Base-by-base conservation (phyloP, 495 filamentous ascomycete species). In the Aspergillus funiculosus region DNA sequence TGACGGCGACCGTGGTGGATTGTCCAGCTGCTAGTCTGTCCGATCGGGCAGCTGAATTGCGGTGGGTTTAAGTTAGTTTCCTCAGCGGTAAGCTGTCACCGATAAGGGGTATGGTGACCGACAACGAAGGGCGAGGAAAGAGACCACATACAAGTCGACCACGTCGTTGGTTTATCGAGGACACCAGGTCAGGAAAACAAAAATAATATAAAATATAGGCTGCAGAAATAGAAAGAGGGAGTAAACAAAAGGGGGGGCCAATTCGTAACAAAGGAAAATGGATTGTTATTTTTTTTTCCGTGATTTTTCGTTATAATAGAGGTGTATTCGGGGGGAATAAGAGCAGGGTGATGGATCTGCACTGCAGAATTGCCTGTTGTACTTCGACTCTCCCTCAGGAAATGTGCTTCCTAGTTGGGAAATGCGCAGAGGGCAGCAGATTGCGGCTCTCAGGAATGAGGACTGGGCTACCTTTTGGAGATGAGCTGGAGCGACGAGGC, bases 351-450 rank as follows among this genome's bases (percentile, higher is more conserved):
- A 44, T 31, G 34, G 48, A 53, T 53, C 55, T 58, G 55, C 55
- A 43, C 55, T 54, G 55, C 55, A 58, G 55, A 54, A 52, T 51
- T 51, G 48, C 45, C 45, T 50, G 18, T 53, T 26, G 24, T 39
- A 36, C 42, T 43, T 50, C 30, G 21, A 25, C 38, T 46, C 50
- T 43, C 24, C 38, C 42, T 34, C 30, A 35, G 22, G 41, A 28
- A 43, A 39, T 46, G 26, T 17, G 25, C 50, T 49, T 34, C 41
- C 54, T 39, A 39, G 46, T 41, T 48, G 43, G 39, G 49, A 20
- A 39, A 48, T 51, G 45, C 43, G 53, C 40, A 46, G 30, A 24
- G 14, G 36, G 18, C 22, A 43, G 31, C 35, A n/a, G n/a, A n/a
- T 27, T 21, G 42, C 52, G 35, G 46, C 43, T 47, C 42, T 19